Evolutionary conservation across 1,284 basidiomycete genomes (phyloP).

Genomic region (Boletus semigastroideus): DNA sequence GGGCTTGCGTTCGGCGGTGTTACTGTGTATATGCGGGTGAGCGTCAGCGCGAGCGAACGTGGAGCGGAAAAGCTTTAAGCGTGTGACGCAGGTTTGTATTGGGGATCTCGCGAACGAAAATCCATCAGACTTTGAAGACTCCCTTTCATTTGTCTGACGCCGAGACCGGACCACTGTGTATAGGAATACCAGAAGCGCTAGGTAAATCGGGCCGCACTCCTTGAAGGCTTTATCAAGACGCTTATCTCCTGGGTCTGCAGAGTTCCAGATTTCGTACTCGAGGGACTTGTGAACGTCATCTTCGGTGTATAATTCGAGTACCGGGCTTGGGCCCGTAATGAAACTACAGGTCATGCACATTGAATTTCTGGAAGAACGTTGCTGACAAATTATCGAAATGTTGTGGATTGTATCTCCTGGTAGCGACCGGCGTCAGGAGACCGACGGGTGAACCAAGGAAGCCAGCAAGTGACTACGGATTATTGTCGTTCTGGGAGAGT

Average conservation of each 20-base stretch:
- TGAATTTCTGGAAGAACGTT: constrained; percentile 2
- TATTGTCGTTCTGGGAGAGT: constrained; percentile 30
- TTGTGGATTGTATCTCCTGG: constrained; percentile 89
- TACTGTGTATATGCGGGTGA: constrained; percentile 53
- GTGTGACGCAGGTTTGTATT: constrained; percentile 79
- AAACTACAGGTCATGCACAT: constrained; percentile 1
- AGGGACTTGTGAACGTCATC: constrained; percentile 97
- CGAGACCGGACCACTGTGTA: constrained; percentile 90
- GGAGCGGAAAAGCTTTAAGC: constrained; percentile 62
- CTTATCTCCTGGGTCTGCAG: constrained; percentile 94
- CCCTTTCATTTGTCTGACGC: constrained; percentile 99
- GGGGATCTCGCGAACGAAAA: constrained; percentile 93
- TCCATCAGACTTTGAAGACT: constrained; percentile 93
- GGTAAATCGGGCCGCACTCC: constrained; percentile 88
- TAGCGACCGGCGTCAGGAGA: constrained; percentile 81
- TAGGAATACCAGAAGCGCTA: constrained; percentile 70
- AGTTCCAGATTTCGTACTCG: constrained; percentile 97
- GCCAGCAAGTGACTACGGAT: constrained; percentile 40
- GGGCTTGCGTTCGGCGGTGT: constrained; percentile 94
- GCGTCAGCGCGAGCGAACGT: constrained; percentile 7
- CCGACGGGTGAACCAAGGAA: constrained; percentile 70
- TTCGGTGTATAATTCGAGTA: constrained; percentile 96
- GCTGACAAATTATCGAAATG: constrained; percentile 81
- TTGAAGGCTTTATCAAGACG: constrained; percentile 94
- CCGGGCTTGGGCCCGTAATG: constrained; percentile 68